Percentiles rank a stretch among this genome's conserved stretches.
These are phyloP conservation scores for Globisporangium apiculatum DNA, from an alignment of 352 stramenopile species.

Conservation along the genomic window DNA sequence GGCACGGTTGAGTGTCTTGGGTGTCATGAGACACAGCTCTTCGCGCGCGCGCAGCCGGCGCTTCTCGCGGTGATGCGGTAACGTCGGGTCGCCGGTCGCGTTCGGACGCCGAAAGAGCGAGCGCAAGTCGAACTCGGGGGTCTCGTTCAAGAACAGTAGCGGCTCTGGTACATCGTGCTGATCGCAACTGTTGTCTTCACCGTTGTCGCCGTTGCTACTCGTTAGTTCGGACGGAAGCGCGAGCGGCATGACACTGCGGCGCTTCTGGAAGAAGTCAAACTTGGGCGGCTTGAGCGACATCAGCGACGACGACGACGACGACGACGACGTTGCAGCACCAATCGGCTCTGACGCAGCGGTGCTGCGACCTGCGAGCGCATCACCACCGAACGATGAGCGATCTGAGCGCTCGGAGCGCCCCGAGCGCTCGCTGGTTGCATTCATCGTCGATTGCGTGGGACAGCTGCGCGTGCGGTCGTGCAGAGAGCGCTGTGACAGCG, in stretches of 20 bases:
- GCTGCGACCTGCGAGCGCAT: background rate
- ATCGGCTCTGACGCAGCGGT: background rate
- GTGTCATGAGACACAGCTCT: conserved; percentile 48
- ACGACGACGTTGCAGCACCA: background rate
- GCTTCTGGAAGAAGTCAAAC: conserved; percentile 14
- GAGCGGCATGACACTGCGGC: conserved; percentile 13
- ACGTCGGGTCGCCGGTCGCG: background rate
- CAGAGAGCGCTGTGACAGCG: too few species aligned
- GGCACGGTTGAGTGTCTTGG: conserved; percentile 20
- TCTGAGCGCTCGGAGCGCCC: background rate
- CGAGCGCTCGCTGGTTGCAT: background rate
- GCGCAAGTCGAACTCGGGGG: conserved; percentile 19
- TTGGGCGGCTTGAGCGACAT: conserved; percentile 2
- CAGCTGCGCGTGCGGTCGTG: background rate
- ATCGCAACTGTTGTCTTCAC: conserved; percentile 3
- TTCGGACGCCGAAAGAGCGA: conserved; percentile 20
- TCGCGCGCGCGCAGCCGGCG: conserved; percentile 37
- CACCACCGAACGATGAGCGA: background rate
- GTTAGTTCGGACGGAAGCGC: background rate
- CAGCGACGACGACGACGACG: background rate
- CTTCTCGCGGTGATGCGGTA: conserved; percentile 4
- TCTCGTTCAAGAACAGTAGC: conserved; percentile 28
- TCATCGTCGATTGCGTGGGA: background rate
- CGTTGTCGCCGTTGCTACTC: background rate
- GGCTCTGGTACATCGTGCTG: background rate